phyloP scores from a whole-genome alignment of 1,139 yeast genomes.

The Suhomyces yuchorum region DNA sequence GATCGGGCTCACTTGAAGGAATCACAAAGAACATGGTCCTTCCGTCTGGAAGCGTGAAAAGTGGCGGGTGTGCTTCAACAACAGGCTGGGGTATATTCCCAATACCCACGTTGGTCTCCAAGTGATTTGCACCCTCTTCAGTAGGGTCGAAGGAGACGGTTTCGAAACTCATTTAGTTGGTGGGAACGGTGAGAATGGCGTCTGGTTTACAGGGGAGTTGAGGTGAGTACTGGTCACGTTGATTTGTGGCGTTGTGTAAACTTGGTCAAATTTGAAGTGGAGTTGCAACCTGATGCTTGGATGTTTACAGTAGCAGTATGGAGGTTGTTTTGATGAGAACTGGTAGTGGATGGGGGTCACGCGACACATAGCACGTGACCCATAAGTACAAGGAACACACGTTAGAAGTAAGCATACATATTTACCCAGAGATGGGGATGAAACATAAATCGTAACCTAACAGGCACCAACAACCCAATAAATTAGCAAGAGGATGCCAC shows the following conservation, averaged over 20 bases:
- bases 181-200: background rate
- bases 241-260: background rate
- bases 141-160: conserved; percentile 13
- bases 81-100: background rate
- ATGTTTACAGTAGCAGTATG: conserved; percentile 14
- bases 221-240: background rate
- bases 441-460: conserved; percentile 7
- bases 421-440: background rate
- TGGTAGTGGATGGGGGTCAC: background rate
- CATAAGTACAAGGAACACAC: too few relatives aligned
- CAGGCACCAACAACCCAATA: conserved; percentile 1
- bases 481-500: background rate
- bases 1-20: conserved; percentile 25
- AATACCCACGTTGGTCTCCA: background rate
- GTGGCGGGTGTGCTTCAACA: background rate
- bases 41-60: conserved; percentile 15
- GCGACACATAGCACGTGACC: background rate
- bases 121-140: conserved; percentile 8
- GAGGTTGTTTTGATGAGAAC: conserved; percentile 13
- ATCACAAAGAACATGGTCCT: conserved; percentile 28
- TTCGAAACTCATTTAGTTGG: conserved; percentile 15
- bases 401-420: background rate
- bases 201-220: background rate
- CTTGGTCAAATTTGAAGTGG: background rate
- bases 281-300: conserved; percentile 14